These are phyloP conservation scores for Colletotrichum sp. DNA, from an alignment of 2,329 filamentous ascomycete species.

Conservation along the genomic window DNA sequence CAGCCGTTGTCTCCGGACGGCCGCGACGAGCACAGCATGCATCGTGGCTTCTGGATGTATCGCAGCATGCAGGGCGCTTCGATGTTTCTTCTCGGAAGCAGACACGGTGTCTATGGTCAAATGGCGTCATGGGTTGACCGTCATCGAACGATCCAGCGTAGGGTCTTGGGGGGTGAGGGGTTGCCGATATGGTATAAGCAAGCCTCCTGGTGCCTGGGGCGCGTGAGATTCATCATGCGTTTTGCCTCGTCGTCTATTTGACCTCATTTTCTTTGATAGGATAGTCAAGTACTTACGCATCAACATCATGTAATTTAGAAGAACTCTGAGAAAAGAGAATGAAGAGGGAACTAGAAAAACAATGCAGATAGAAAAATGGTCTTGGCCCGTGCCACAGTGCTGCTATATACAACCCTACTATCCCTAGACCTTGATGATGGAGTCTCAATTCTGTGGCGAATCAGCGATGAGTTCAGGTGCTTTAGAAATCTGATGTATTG, in stretches of 20 bases:
- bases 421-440: background rate
- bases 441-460: background rate
- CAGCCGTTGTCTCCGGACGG: background rate
- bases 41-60: background rate
- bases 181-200: background rate
- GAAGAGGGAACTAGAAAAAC: background rate
- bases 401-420: background rate
- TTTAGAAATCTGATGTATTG: background rate
- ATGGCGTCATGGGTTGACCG: background rate
- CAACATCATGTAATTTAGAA: background rate
- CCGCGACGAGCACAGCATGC: background rate
- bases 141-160: background rate
- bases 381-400: background rate
- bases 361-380: background rate
- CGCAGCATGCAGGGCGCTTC: background rate
- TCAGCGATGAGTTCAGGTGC: background rate
- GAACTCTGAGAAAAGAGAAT: background rate
- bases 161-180: background rate
- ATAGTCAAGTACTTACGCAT: background rate
- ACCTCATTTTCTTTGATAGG: background rate
- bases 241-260: background rate
- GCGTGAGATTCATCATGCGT: background rate
- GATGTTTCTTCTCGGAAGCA: background rate
- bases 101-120: background rate
- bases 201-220: background rate